A percentile compares a stretch with the other conserved stretches of the same genome.
These are phyloP conservation scores for Kodamaea plutei DNA, from an alignment of 1,139 yeast species.

Conservation along the genomic window DNA sequence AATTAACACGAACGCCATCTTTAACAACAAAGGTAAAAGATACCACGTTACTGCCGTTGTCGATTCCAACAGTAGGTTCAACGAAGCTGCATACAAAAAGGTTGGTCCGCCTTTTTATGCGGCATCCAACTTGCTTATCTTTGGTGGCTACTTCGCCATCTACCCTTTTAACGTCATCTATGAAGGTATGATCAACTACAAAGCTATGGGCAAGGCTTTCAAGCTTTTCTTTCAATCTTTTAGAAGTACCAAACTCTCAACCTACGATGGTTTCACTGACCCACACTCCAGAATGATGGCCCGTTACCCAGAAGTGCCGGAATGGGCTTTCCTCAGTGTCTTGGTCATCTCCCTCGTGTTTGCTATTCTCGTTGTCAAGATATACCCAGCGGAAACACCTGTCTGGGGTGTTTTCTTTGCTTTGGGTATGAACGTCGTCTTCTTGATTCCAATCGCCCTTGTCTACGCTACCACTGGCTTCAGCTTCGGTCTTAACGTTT, in stretches of 20 bases:
- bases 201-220: constrained; percentile 9
- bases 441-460: too few species aligned
- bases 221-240: constrained; percentile 6
- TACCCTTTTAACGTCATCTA: constrained; percentile 16
- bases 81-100: constrained; percentile 15
- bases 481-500: too few species aligned
- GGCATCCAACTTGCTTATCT: constrained; percentile 24
- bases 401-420: too few species aligned
- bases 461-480: too few species aligned
- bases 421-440: too few species aligned
- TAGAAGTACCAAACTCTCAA: constrained; percentile 9
- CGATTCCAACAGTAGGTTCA: constrained; percentile 11
- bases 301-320: constrained; percentile 17
- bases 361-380: constrained; percentile 15
- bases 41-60: constrained; percentile 14
- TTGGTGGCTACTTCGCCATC: constrained; percentile 16
- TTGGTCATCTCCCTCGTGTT: constrained; percentile 14
- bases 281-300: constrained; percentile 15
- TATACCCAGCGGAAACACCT: constrained; percentile 20
- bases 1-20: constrained; percentile 12
- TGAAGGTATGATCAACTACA: constrained; percentile 9
- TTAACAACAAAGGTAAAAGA: constrained; percentile 14
- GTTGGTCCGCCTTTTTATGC: constrained; percentile 41
- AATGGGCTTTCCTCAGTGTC: constrained; percentile 13
- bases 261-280: constrained; percentile 14